Conservation (phyloP, 768 basidiomycete genomes). For the Termitomyces sp. region DNA sequence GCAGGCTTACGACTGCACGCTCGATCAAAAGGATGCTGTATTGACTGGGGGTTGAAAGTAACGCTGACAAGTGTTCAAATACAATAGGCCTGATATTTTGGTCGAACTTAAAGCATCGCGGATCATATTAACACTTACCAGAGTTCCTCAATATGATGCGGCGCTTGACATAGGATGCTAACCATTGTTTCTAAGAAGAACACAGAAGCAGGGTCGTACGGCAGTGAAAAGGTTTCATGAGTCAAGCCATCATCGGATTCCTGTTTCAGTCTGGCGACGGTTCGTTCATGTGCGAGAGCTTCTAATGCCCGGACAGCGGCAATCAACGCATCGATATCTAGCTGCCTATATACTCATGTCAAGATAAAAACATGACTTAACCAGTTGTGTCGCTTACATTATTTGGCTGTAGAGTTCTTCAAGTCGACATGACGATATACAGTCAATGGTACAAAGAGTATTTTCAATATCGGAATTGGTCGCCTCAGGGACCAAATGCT, state of each 20-base stretch:
- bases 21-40: slow-evolving; percentile 93
- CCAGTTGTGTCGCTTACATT: slow-evolving; percentile 51
- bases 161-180: slow-evolving; percentile 76
- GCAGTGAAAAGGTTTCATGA: slow-evolving; percentile 52
- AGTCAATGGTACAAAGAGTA: slow-evolving; percentile 93
- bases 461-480: slow-evolving; percentile 91
- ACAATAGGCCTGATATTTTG: slow-evolving; percentile 75
- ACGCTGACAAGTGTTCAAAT: slow-evolving; percentile 86
- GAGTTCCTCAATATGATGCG: slow-evolving; percentile 78
- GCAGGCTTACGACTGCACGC: slow-evolving; percentile 84
- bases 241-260: slow-evolving; percentile 57
- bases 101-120: neutral
- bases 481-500: slow-evolving; percentile 81
- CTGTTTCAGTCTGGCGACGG: slow-evolving; percentile 72
- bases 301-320: slow-evolving; percentile 86
- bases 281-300: slow-evolving; percentile 86
- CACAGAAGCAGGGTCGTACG: slow-evolving; percentile 94
- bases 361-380: neutral
- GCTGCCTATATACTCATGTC: slow-evolving; percentile 45
- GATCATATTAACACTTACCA: slow-evolving; percentile 54
- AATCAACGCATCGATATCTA: slow-evolving; percentile 75
- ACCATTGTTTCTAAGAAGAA: slow-evolving; percentile 95
- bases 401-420: slow-evolving; percentile 95
- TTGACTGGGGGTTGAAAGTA: slow-evolving; percentile 71
- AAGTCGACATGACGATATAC: slow-evolving; percentile 87